Evolutionary conservation across 441 rosid genomes (phyloP), one percentile per base, ranked within the genome.

Genomic region (Adansonia gregorii): DNA sequence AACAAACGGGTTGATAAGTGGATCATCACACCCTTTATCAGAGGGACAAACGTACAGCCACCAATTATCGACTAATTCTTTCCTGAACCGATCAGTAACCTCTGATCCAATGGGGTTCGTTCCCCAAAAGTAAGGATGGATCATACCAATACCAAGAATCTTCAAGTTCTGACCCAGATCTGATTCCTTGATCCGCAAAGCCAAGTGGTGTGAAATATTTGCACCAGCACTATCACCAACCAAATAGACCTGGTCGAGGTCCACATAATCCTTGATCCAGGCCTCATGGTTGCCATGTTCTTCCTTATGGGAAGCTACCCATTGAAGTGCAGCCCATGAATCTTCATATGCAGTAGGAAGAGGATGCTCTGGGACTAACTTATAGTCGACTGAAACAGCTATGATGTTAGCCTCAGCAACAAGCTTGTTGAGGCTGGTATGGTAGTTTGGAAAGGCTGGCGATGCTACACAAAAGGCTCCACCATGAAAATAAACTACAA

Each of bases 51-150:
- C 89, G 35, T 84, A 89, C 27, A 5, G 19, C 97, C 98, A 94
- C 94, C 94, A 92, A 6, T 83, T 76, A 22, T 94, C 95, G 43
- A 91, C 96, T 88, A 85, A 74, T 24, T 81, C 73, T 77, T 87
- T 92, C 78, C 92, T 82, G 0, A 72, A 67, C 41, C 9, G 27
- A 67, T 94, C 91, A 0, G 55, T 72, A n/a, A 67, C 64, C 78
- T 94, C 98, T 12, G 54, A 79, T 35, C 94, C 93, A 0, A 89
- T 84, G 4, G 93, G 94, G 55, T 85, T 56, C 8, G 82, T 74
- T 24, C 93, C 94, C 94, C 97, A 94, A 72, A 92, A 94, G 55
- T 91, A 91, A 3, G 98, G 97, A 41, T 82, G 83, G 70, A 94
- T 80, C 96, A 92, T 88, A 2, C 83, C 93, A 9, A 94, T 81